Percentiles rank a stretch among this genome's conserved stretches.
phyloP scores from a whole-genome alignment of 768 basidiomycete species.

The Coprinellus aureogranulatus region DNA sequence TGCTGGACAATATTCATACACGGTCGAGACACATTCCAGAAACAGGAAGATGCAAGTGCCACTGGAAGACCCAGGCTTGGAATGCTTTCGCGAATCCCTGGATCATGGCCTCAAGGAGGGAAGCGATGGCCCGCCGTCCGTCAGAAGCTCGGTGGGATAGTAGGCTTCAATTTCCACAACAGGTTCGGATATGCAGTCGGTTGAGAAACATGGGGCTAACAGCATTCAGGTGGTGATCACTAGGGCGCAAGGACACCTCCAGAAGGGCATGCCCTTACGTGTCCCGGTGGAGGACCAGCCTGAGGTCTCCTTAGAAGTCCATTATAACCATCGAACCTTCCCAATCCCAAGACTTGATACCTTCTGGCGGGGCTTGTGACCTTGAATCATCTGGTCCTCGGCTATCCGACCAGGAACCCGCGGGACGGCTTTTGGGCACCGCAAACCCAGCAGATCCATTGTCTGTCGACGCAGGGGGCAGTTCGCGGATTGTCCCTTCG shows the following conservation, averaged over 20 bases:
- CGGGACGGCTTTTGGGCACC: slow-evolving; percentile 9
- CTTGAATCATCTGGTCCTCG: background rate
- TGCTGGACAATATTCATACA: no score
- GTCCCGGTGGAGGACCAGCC: background rate
- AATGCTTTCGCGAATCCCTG: slow-evolving; percentile 82
- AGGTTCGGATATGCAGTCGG: slow-evolving; percentile 43
- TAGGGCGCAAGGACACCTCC: slow-evolving; percentile 51
- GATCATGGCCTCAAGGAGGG: slow-evolving; percentile 74
- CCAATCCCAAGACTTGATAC: background rate
- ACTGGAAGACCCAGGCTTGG: slow-evolving; percentile 87
- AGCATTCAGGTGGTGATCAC: slow-evolving; percentile 58
- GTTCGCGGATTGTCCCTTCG: slow-evolving; percentile 3
- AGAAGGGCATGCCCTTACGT: background rate
- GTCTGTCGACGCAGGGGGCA: slow-evolving; percentile 1
- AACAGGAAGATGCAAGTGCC: no score
- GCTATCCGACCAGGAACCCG: background rate
- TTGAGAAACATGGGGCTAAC: slow-evolving; percentile 7
- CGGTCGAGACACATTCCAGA: no score
- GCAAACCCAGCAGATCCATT: slow-evolving; percentile 13
- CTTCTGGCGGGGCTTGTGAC: background rate
- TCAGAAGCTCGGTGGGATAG: slow-evolving; percentile 68
- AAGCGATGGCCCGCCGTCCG: slow-evolving; percentile 76
- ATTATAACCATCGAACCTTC: background rate
- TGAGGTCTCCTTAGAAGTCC: background rate
- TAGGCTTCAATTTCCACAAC: slow-evolving; percentile 79